Evolutionary conservation across 148 eudicot genomes (phyloP).

Genomic region (Rhododendron molle): DNA sequence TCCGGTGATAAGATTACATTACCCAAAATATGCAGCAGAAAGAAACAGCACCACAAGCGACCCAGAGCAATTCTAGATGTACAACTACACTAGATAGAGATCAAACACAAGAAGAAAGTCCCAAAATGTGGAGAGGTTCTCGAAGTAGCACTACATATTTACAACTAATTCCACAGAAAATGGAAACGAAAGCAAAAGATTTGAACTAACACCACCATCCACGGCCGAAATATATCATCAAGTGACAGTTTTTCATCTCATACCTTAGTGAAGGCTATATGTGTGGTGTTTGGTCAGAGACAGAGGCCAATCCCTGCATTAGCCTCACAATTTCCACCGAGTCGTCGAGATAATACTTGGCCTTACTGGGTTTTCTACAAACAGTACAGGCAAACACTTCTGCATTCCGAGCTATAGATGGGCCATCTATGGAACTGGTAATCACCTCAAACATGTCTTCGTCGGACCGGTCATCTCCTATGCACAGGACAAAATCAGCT

Average conservation of each 20-base stretch:
- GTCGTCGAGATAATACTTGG: slow-evolving; percentile 55
- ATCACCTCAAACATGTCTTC: slow-evolving; percentile 72
- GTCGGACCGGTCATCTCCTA: slow-evolving; percentile 69
- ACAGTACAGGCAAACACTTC: slow-evolving; percentile 63
- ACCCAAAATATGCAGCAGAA: neutral
- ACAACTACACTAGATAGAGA: neutral
- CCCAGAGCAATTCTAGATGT: neutral
- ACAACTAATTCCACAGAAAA: neutral
- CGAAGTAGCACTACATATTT: neutral
- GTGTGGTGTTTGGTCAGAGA: slow-evolving; percentile 30
- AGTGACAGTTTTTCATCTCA: neutral
- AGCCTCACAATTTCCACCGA: slow-evolving; percentile 43
- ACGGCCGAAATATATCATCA: neutral
- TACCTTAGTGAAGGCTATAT: neutral
- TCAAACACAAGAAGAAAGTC: neutral
- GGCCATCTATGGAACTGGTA: slow-evolving; percentile 30
- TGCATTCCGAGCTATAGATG: slow-evolving; percentile 40
- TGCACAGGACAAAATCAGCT: slow-evolving; percentile 55
- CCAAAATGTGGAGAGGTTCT: neutral
- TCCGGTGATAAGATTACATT: neutral
- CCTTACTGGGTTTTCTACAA: slow-evolving; percentile 52
- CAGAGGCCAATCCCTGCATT: slow-evolving; percentile 51
- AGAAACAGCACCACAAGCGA: neutral
- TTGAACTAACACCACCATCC: neutral
- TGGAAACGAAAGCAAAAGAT: neutral